A percentile compares a stretch with the other conserved stretches of the same genome.
These are phyloP conservation scores for Leptographium radiaticola DNA, from an alignment of 2,329 filamentous ascomycete species.

Conservation along the genomic window DNA sequence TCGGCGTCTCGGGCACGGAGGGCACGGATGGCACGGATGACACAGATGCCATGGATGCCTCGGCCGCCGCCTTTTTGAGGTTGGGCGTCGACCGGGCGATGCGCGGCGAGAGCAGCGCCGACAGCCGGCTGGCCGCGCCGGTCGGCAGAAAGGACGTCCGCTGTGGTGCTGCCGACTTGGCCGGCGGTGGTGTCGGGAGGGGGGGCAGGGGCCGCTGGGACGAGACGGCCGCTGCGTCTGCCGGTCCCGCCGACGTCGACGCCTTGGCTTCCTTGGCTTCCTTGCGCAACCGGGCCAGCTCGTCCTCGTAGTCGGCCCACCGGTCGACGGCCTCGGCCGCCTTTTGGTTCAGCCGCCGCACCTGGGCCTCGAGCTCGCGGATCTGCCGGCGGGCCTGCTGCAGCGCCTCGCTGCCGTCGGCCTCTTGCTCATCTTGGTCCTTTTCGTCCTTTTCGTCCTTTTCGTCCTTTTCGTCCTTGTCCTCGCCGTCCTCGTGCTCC, in stretches of 20 bases:
- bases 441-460: too few relatives aligned
- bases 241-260: constrained; percentile 1
- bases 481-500: not conserved
- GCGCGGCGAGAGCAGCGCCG: constrained; percentile 28
- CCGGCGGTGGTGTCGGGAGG: not conserved
- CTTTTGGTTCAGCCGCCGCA: constrained; percentile 57
- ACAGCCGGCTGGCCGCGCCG: constrained; percentile 29
- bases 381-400: constrained; percentile 46
- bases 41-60: too few relatives aligned
- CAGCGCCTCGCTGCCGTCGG: constrained; percentile 18
- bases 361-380: constrained; percentile 56
- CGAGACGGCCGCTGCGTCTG: too few relatives aligned
- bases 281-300: constrained; percentile 46
- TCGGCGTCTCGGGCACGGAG: constrained; percentile 9
- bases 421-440: not conserved
- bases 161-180: constrained; percentile 13
- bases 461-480: too few relatives aligned
- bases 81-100: constrained; percentile 30
- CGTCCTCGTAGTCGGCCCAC: constrained; percentile 71
- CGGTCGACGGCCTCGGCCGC: constrained; percentile 50
- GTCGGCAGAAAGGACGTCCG: constrained; percentile 32
- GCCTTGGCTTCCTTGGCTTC: too few relatives aligned
- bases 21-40: too few relatives aligned
- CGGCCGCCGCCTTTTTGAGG: constrained; percentile 12
- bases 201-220: too few relatives aligned